Base-by-base conservation (phyloP, 2,329 filamentous ascomycete genomes). In the Aspergillus transmontanensis region DNA sequence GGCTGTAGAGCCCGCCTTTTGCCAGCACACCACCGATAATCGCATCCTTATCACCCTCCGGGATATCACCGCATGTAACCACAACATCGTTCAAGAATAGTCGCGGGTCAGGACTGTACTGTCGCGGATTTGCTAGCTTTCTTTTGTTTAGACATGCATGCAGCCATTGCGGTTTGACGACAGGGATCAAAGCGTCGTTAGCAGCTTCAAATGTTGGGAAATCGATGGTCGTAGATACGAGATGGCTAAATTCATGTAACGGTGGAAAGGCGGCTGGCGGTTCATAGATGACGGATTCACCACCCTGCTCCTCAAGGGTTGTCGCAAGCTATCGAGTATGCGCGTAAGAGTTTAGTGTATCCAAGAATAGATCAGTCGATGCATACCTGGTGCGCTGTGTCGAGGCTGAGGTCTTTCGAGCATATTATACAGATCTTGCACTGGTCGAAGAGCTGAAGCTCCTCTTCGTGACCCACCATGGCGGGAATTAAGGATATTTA, bases 1-100 rank as follows among this genome's bases (percentile, higher is more conserved):
- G 86, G 26, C 88, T 89, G 73, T 94, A 92, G 71, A 92, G 86
- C 19, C 95, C 95, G 26, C 95, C 95, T 80, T 97, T 88, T 0
- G 95, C 94, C 72, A 97, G 81, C 2, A 94, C 92, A 1, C 93
- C 94, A 12, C 94, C 95, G 45, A 92, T 88, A 61, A 99, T 97
- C 12, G 93, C 92, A 79, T 98, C 94, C 75, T 93, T 92, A 77
- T 99, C 95, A 41, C 88, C 90, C 41, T 87, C 83, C 0, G 95
- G 95, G 54, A 99, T 87, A 71, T 95, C 91, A 54, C 90, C 92
- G 73, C 92, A 96, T 36, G 89, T 90, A 21, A 97, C 84, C 32
- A 91, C 86, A 48, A 98, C 90, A 69, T 93, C 89, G 58, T 91
- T 91, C 79, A 99, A 92, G 76, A 97, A 95, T 75, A 97, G 88